Base-by-base conservation (phyloP, 768 basidiomycete genomes). In the Boletus barrowsii region DNA sequence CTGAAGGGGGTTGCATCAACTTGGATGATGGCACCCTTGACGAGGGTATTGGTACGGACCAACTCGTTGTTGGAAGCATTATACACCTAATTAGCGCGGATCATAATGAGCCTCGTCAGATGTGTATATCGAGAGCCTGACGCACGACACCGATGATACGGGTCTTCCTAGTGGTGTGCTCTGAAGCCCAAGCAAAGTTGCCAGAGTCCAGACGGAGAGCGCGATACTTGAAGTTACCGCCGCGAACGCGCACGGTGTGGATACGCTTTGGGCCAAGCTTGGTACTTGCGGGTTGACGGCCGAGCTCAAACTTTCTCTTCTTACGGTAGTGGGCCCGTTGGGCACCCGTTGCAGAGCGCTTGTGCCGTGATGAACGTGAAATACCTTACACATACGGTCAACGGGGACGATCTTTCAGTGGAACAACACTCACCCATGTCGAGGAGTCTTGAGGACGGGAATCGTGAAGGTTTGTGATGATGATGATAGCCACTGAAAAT, bases 251-350 rank as follows among this genome's bases (percentile, higher is more conserved):
- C 60, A 99, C 94, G 51, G 84, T 83, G 79, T 98, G 97, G 67
- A 99, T 78, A 57, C 97, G 91, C 81, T 98, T 98, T 51, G 87
- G 69, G 47, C 97, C 95, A 61, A 99, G 86, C 81, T 92, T 98
- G 71, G 97, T 99, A 83, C 79, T 93, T 63, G 97, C 97, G 54
- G 97, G 80, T 73, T 98, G 97, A 72, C 97, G 93, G 72, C 96
- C 97, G 68, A 98, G 87, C 83, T 99, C 97, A 78, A 98, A 98
- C 81, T 98, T 98, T 88, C 97, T 87, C 92, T 98, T 99, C 85
- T 99, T 99, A 83, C 96, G 93, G 80, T 94, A 96, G 79, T 89
- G 86, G 66, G 93, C 86, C 67, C 90, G 88, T 76, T 93, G 90
- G 56, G 90, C 92, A 68, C 92, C 96, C 46, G 93, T 87, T 66